Percentiles rank a stretch among this genome's conserved stretches.
These are phyloP conservation scores for Dactylonectria estremocensis DNA, from an alignment of 2,329 filamentous ascomycete species.

Conservation along the genomic window DNA sequence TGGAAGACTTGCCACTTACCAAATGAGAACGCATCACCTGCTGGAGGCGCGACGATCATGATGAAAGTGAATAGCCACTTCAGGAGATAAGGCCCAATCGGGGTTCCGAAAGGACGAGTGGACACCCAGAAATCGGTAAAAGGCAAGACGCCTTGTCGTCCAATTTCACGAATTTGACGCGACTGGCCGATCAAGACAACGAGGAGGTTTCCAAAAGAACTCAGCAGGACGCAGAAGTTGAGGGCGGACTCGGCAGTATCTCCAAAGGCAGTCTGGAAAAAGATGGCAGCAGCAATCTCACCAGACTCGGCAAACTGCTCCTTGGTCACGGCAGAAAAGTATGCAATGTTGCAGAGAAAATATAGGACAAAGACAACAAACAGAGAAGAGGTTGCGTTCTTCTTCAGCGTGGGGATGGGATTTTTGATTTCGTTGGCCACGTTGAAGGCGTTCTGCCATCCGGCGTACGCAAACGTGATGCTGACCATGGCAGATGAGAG, in stretches of 20 bases:
- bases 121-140: conserved; percentile 75
- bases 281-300: conserved; percentile 69
- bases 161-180: conserved; percentile 72
- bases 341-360: conserved; percentile 73
- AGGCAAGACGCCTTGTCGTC: conserved; percentile 73
- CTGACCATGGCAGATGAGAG: conserved; percentile 67
- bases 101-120: conserved; percentile 75
- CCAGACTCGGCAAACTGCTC: conserved; percentile 67
- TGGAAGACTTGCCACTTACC: conserved; percentile 50
- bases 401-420: conserved; percentile 69
- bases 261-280: conserved; percentile 73
- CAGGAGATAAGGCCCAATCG: conserved; percentile 70
- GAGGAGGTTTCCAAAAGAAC: conserved; percentile 72
- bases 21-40: conserved; percentile 77
- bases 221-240: conserved; percentile 71
- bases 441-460: conserved; percentile 74
- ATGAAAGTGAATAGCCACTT: conserved; percentile 72
- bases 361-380: conserved; percentile 68
- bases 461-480: conserved; percentile 71
- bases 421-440: conserved; percentile 75
- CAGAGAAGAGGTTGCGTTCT: conserved; percentile 65
- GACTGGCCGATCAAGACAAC: conserved; percentile 69
- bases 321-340: conserved; percentile 71
- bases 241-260: conserved; percentile 65
- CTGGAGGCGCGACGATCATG: conserved; percentile 73